Evolutionary conservation across 2,329 filamentous ascomycete genomes (phyloP).

Genomic region (Rosellinia necatrix): DNA sequence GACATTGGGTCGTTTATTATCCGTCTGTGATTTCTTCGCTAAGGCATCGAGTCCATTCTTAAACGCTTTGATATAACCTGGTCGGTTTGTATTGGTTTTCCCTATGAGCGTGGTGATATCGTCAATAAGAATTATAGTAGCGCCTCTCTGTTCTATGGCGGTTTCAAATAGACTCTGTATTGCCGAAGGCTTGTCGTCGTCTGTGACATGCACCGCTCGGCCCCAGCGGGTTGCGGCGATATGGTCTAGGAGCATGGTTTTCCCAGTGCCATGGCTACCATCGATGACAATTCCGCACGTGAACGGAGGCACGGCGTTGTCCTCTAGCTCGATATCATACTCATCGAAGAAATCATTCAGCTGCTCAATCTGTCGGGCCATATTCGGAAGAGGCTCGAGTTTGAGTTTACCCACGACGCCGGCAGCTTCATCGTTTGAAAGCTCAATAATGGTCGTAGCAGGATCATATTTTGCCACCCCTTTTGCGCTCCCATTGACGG

Average conservation of each 20-base stretch:
- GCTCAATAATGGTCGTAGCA: constrained; percentile 45
- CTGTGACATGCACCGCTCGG: constrained; percentile 65
- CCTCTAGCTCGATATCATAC: constrained; percentile 51
- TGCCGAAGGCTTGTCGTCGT: constrained; percentile 59
- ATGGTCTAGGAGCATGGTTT: constrained; percentile 72
- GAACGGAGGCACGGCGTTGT: constrained; percentile 42
- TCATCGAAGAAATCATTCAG: constrained; percentile 69
- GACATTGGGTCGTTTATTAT: constrained; percentile 57
- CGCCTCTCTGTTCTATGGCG: constrained; percentile 66
- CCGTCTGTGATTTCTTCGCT: constrained; percentile 44
- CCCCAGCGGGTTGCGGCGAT: constrained; percentile 73
- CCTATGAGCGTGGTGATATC: constrained; percentile 72
- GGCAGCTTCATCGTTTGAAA: constrained; percentile 42
- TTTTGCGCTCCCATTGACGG: constrained; percentile 58
- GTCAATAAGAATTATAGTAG: constrained; percentile 81
- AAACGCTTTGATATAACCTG: constrained; percentile 55
- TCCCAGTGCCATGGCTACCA: constrained; percentile 83
- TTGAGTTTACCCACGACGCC: constrained; percentile 44
- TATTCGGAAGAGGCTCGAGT: constrained; percentile 67
- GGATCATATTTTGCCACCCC: constrained; percentile 51
- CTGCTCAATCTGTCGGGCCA: constrained; percentile 64
- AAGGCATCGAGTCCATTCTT: constrained; percentile 62
- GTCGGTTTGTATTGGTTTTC: constrained; percentile 58
- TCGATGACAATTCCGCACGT: constrained; percentile 72
- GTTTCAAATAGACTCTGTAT: constrained; percentile 72